Evolutionary conservation across 2,329 filamentous ascomycete genomes (phyloP).

Genomic region (Neurospora sp.): DNA sequence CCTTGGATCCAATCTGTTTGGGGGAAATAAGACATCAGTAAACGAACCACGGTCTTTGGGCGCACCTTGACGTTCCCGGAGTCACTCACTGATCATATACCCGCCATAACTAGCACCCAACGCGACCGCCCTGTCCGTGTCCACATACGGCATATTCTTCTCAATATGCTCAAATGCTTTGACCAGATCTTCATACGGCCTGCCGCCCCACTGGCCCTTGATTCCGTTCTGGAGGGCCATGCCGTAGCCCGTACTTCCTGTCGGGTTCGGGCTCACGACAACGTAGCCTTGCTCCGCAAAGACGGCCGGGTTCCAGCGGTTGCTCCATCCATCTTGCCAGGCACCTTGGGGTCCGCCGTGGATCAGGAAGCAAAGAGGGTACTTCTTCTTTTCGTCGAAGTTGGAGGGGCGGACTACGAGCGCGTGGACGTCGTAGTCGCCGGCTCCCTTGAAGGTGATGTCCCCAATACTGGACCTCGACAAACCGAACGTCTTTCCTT

Average conservation of each 20-base stretch:
- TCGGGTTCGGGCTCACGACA: conserved; percentile 73
- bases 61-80: conserved; percentile 1
- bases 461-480: conserved; percentile 54
- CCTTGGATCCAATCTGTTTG: conserved; percentile 75
- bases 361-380: conserved; percentile 70
- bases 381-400: conserved; percentile 62
- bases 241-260: conserved; percentile 74
- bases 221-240: conserved; percentile 71
- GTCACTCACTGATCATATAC: conserved; percentile 59
- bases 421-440: conserved; percentile 57
- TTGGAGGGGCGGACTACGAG: conserved; percentile 56
- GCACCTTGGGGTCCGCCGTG: conserved; percentile 76
- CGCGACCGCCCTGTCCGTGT: conserved; percentile 60
- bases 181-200: conserved; percentile 74
- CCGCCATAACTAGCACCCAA: conserved; percentile 68
- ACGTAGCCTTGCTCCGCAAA: conserved; percentile 86
- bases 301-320: conserved; percentile 76
- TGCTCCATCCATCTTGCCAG: conserved; percentile 69
- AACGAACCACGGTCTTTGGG: neutral
- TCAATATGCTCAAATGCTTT: conserved; percentile 67
- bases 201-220: conserved; percentile 70
- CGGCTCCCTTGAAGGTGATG: conserved; percentile 59
- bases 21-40: neutral
- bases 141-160: conserved; percentile 55
- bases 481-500: conserved; percentile 58